Evolutionary conservation across 306 rosid genomes (phyloP).

Genomic region (Dalbergia cultrata): DNA sequence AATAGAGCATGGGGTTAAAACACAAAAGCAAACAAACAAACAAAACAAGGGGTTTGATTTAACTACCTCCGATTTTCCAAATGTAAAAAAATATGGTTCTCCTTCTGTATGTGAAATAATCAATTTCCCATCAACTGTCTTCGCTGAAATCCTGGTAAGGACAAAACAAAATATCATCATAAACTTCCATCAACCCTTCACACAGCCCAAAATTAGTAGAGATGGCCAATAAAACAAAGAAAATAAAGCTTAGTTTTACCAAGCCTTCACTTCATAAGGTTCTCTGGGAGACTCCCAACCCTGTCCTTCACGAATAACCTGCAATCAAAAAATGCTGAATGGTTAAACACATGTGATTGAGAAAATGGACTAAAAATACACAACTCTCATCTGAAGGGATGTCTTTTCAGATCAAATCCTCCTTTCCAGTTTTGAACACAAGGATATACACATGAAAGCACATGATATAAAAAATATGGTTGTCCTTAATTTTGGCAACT

Average conservation of each 20-base stretch:
- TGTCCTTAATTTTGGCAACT: background rate
- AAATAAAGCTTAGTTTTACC: conserved; percentile 59
- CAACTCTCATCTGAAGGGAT: background rate
- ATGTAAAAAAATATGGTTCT: conserved; percentile 88
- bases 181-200: conserved; percentile 35
- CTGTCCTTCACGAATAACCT: conserved; percentile 85
- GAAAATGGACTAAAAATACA: conserved; percentile 1
- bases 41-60: conserved; percentile 24
- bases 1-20: background rate
- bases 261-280: conserved; percentile 96
- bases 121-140: conserved; percentile 71
- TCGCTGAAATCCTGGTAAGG: conserved; percentile 84
- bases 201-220: conserved; percentile 30
- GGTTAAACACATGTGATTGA: background rate
- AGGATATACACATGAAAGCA: conserved; percentile 12
- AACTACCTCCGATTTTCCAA: conserved; percentile 93
- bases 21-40: background rate
- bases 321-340: conserved; percentile 43
- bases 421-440: conserved; percentile 14
- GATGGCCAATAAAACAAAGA: conserved; percentile 24
- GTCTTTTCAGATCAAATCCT: conserved; percentile 6
- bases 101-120: conserved; percentile 70
- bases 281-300: conserved; percentile 99
- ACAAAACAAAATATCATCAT: conserved; percentile 47
- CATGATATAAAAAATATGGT: background rate